Evolutionary conservation across 1,284 basidiomycete species (phyloP), one percentile per base, ranked within the genome.

Genomic region (Cronartium quercuum): DNA sequence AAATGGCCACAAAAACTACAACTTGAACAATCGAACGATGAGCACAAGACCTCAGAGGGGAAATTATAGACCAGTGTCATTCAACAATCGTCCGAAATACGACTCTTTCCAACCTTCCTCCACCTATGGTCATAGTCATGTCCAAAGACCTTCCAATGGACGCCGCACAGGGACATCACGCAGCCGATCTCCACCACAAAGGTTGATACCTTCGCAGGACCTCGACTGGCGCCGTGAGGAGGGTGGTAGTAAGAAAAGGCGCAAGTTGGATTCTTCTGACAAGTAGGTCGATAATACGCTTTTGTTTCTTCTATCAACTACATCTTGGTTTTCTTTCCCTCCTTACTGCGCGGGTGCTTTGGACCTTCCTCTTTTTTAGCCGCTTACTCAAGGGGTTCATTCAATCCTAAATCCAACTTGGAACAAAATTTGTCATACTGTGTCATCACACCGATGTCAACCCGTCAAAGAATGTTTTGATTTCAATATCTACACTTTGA

Each of bases 171-270:
- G 51, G n/a, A 55, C n/a, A 55, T 55, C 51, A 55, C 51, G 51
- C 29, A 55, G 51, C 51, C 51, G 51, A n/a, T 55, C 51, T 55
- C 51, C 51, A 55, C 51, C 51, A 55, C 51, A 29, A 55, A 55
- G 51, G 29, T 29, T 21, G 29, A n/a, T 29, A 55, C 7, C 12
- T 7, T 55, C 51, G 6, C 51, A n/a, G n/a, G 51, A 55, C 29
- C 12, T 55, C n/a, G 51, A 55, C 29, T 7, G n/a, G 13, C 51
- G 29, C 6, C n/a, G 29, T 55, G n/a, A 21, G n/a, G 51, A 55
- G 51, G 51, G 51, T 21, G 51, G 6, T 55, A 55, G 51, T n/a
- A 55, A 29, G 18, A 55, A 55, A 55, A 55, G 29, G 51, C n/a
- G 51, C n/a, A 21, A 12, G 51, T 55, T 55, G 12, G 51, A 55